Evolutionary conservation across 169 alveolate species (phyloP).

Genomic region (Eimeria sp.): DNA sequence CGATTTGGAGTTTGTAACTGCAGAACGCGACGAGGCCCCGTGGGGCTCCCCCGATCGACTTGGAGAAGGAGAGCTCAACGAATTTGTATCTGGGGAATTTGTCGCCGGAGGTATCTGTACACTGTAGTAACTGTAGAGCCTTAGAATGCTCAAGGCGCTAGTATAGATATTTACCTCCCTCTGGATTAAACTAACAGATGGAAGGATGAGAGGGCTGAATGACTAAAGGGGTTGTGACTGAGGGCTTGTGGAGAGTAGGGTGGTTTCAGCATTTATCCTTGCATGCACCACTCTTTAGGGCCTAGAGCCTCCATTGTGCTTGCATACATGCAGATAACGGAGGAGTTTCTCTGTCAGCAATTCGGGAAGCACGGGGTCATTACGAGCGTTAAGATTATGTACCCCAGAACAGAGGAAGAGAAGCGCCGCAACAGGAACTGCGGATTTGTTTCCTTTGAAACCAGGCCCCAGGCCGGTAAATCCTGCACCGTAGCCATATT

Average conservation of each 20-base stretch:
- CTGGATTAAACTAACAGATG: background rate
- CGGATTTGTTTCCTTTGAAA: conserved; percentile 91
- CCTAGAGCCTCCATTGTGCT: background rate
- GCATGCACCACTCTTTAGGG: background rate
- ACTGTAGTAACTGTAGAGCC: background rate
- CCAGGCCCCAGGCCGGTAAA: conserved; percentile 84
- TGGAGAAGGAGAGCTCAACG: conserved; percentile 83
- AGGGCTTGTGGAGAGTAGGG: background rate
- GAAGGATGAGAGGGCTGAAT: background rate
- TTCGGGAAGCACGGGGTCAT: conserved; percentile 92
- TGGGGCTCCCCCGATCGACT: conserved; percentile 82
- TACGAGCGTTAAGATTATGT: conserved; percentile 92
- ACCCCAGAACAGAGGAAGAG: conserved; percentile 92
- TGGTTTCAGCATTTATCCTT: background rate
- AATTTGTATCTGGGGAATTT: conserved; percentile 91
- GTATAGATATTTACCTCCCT: background rate
- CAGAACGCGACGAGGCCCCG: conserved; percentile 86
- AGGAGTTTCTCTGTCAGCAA: conserved; percentile 89
- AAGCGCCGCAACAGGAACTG: conserved; percentile 88
- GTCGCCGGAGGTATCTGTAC: conserved; percentile 87
- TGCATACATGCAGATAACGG: conserved; percentile 88
- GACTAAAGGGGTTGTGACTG: background rate
- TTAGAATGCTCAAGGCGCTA: background rate
- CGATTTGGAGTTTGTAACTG: background rate
- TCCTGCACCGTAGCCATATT: background rate